Conservation (phyloP, 805 yeast species). For the Brettanomyces custersianus region DNA sequence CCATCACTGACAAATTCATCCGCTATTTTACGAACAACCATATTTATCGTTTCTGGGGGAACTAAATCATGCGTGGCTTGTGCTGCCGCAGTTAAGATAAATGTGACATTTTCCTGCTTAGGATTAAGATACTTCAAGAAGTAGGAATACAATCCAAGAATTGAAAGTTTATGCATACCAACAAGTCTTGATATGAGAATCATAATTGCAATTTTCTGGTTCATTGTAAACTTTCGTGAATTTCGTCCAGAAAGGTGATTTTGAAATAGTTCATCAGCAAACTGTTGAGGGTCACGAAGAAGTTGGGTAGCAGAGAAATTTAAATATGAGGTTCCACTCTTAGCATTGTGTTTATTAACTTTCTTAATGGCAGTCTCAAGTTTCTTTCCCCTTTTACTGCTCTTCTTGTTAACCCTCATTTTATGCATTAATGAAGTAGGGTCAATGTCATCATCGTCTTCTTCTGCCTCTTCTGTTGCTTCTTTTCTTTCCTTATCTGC, state of each 20-base stretch:
- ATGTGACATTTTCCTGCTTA: conserved; percentile 89
- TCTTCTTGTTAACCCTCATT: conserved; percentile 74
- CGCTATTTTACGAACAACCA: conserved; percentile 83
- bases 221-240: conserved; percentile 65
- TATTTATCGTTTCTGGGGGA: conserved; percentile 84
- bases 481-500: conserved; percentile 93
- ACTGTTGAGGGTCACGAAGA: conserved; percentile 94
- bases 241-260: conserved; percentile 64
- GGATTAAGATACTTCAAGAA: conserved; percentile 88
- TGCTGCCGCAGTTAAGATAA: conserved; percentile 93
- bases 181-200: conserved; percentile 80
- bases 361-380: conserved; percentile 65
- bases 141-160: conserved; percentile 82
- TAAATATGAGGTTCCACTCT: conserved; percentile 49
- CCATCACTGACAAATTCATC: conserved; percentile 98
- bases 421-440: conserved; percentile 68
- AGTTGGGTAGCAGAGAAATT: conserved; percentile 94
- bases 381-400: conserved; percentile 72
- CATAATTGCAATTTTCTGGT: conserved; percentile 83
- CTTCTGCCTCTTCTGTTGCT: conserved; percentile 62
- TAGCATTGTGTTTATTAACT: conserved; percentile 55
- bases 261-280: conserved; percentile 77
- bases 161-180: conserved; percentile 90
- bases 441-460: conserved; percentile 59
- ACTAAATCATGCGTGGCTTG: conserved; percentile 95